Conservation (phyloP, 140 eudicot genomes). For the Stevia rebaudiana region DNA sequence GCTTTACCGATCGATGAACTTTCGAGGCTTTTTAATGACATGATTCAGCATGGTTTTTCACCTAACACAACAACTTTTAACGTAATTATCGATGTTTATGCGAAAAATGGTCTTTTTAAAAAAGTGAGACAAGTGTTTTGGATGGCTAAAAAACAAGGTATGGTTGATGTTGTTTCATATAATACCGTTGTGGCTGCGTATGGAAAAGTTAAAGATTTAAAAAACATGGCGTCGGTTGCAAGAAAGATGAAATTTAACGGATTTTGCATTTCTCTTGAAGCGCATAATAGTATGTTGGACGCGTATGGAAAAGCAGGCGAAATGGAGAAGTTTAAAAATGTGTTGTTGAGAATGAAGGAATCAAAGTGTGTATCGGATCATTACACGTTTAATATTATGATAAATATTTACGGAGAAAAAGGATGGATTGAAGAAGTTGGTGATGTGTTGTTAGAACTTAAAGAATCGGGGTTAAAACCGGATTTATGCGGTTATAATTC, state of each 20-base stretch:
- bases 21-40: constrained; percentile 75
- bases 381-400: constrained; percentile 72
- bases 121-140: constrained; percentile 63
- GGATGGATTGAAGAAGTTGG: constrained; percentile 88
- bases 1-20: constrained; percentile 89
- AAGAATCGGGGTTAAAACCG: constrained; percentile 61
- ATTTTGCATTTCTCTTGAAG: constrained; percentile 83
- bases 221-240: constrained; percentile 62
- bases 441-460: constrained; percentile 53
- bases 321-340: constrained; percentile 76
- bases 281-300: constrained; percentile 83
- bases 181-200: constrained; percentile 81
- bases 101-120: constrained; percentile 58
- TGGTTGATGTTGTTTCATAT: constrained; percentile 66
- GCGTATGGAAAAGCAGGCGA: constrained; percentile 83
- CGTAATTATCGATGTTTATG: constrained; percentile 76
- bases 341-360: constrained; percentile 71
- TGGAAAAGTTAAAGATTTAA: constrained; percentile 54
- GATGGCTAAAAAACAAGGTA: constrained; percentile 71
- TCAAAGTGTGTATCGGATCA: constrained; percentile 45
- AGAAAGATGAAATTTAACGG: constrained; percentile 70
- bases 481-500: constrained; percentile 91
- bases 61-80: constrained; percentile 66
- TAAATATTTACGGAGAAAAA: constrained; percentile 81
- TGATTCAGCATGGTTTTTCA: constrained; percentile 61